Conservation (phyloP, 1,284 basidiomycete species). For the Cutaneotrichosporon sp. region DNA sequence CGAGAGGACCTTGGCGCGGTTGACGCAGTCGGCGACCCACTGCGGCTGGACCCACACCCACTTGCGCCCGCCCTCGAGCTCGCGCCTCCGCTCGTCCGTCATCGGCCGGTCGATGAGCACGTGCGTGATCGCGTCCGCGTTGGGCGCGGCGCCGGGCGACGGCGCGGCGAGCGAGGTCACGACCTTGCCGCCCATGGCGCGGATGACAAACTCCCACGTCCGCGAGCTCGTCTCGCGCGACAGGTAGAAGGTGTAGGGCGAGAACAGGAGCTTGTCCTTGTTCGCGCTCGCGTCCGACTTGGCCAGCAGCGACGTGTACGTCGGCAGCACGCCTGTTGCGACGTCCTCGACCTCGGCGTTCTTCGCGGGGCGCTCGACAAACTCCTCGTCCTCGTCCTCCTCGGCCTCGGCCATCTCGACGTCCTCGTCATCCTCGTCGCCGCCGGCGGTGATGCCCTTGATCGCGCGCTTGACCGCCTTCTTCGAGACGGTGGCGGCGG, state of each 20-base stretch:
- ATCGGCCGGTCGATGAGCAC: conserved; percentile 91
- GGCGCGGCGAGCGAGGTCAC: conserved; percentile 78
- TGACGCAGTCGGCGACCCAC: conserved; percentile 97
- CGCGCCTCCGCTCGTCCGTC: conserved; percentile 59
- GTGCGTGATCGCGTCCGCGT: conserved; percentile 85
- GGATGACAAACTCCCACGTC: conserved; percentile 93
- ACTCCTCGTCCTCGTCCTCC: conserved; percentile 57
- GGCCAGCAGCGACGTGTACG: conserved; percentile 68
- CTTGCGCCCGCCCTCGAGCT: conserved; percentile 65
- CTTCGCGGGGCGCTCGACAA: conserved; percentile 62
- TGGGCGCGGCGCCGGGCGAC: conserved; percentile 55
- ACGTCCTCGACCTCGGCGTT: conserved; percentile 57
- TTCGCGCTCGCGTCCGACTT: conserved; percentile 58
- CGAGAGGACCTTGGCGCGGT: conserved; percentile 77
- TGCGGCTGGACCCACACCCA: conserved; percentile 95
- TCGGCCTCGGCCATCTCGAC: conserved; percentile 49
- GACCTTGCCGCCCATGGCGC: conserved; percentile 86
- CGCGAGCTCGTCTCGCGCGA: conserved; percentile 91
- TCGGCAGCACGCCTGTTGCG: conserved; percentile 64
- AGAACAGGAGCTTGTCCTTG: conserved; percentile 66
- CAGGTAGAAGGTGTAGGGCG: conserved; percentile 88
- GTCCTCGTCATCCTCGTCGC: conserved; percentile 43
- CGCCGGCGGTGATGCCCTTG: conserved; percentile 51
- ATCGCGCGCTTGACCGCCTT: conserved; percentile 58
- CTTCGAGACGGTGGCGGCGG: conserved; percentile 42